Percentiles rank a stretch among this genome's conserved stretches.
Evolutionary conservation across 1,284 basidiomycete species (phyloP).

Genomic region (Microbotryomycetes sp.): DNA sequence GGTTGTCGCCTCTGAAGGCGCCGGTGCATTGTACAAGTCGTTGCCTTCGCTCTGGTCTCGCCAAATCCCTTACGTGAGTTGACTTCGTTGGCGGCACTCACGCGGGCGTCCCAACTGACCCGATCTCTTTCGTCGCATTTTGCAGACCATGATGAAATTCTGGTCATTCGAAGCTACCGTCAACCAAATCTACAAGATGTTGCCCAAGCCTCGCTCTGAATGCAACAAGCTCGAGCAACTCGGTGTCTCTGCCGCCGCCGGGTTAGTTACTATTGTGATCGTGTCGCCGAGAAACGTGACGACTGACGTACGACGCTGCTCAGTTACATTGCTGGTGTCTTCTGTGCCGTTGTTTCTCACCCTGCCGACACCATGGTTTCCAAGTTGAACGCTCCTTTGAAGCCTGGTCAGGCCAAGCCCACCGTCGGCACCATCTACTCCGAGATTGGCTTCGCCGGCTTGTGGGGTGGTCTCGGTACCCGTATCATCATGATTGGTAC

Average conservation of each 20-base stretch:
- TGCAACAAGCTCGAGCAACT: constrained; percentile 43
- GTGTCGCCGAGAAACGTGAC: not conserved
- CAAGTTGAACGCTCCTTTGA: constrained; percentile 39
- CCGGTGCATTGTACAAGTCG: constrained; percentile 40
- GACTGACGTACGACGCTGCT: constrained; percentile 5
- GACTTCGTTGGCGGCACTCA: no score
- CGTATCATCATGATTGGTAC: constrained; percentile 39
- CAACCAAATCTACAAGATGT: constrained; percentile 32
- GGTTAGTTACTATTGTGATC: not conserved
- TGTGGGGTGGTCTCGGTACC: constrained; percentile 40
- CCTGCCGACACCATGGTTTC: constrained; percentile 41
- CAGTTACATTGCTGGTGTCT: constrained; percentile 42
- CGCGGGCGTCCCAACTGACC: constrained; percentile 1
- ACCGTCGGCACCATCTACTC: constrained; percentile 39
- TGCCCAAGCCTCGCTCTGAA: constrained; percentile 36
- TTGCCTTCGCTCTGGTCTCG: constrained; percentile 41
- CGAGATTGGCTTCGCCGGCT: constrained; percentile 39
- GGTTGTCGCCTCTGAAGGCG: constrained; percentile 38
- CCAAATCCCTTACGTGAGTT: constrained; percentile 39
- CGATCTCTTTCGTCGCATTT: not conserved
- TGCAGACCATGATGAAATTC: constrained; percentile 27
- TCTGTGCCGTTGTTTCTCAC: constrained; percentile 41
- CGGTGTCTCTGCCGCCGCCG: constrained; percentile 36
- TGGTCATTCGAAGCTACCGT: constrained; percentile 42
- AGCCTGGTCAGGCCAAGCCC: constrained; percentile 38